Conservation (phyloP, 805 yeast genomes). For the Candida manassasensis region DNA sequence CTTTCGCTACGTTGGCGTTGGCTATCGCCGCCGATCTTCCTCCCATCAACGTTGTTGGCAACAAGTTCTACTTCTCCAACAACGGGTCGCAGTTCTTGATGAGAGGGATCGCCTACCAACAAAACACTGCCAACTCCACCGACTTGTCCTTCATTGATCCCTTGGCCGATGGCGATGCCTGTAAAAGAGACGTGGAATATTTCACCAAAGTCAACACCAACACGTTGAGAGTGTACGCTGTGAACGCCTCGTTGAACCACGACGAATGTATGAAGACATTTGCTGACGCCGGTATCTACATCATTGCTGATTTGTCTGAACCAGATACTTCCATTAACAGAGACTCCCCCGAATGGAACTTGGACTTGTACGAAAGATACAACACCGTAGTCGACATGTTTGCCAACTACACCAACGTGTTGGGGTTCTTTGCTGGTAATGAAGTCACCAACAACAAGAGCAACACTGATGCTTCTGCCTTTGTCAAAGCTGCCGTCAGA, state of each 20-base stretch:
- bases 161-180: conserved; percentile 36
- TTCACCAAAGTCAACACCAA: conserved; percentile 36
- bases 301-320: conserved; percentile 49
- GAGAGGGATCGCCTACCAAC: conserved; percentile 43
- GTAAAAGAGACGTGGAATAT: conserved; percentile 40
- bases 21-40: conserved; percentile 20
- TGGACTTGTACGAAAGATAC: conserved; percentile 69
- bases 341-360: conserved; percentile 73
- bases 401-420: conserved; percentile 69
- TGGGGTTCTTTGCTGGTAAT: conserved; percentile 97
- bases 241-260: conserved; percentile 34
- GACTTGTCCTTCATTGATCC: conserved; percentile 30
- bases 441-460: conserved; percentile 85
- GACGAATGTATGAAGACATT: conserved; percentile 38
- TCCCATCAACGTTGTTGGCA: conserved; percentile 37
- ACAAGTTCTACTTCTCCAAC: conserved; percentile 37
- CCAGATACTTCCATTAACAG: conserved; percentile 78
- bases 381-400: conserved; percentile 77
- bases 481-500: conserved; percentile 93
- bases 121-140: conserved; percentile 29
- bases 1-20: conserved; percentile 6
- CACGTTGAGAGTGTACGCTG: conserved; percentile 41
- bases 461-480: conserved; percentile 87
- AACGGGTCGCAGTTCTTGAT: conserved; percentile 43
- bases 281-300: conserved; percentile 43